Base-by-base conservation (phyloP, 2,329 filamentous ascomycete genomes). In the Uncinocarpus reesii region DNA sequence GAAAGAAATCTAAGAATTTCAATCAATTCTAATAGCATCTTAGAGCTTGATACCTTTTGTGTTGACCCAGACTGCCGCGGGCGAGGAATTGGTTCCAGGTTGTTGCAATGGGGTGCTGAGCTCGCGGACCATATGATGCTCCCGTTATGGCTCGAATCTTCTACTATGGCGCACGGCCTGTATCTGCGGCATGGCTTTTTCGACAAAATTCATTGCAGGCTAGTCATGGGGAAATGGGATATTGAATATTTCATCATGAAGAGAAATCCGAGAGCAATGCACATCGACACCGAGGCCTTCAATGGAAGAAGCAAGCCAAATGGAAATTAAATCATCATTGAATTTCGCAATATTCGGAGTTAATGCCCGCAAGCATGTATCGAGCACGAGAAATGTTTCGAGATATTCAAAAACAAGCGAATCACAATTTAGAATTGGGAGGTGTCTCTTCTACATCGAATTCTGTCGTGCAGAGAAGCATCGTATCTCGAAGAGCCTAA, bases 391-490 rank as follows among this genome's bases (percentile, higher is more conserved):
- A n/a, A n/a, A n/a, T 35, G 32, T 4, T 18, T 35, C 4, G n/a
- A 18, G 6, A 35, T 35, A 4, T 18, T 16, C n/a, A 35, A 16
- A 11, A 32, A 29, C 18, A 11, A 36, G n/a, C 4, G 18, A n/a
- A 42, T 47, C 53, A 65, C 32, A 63, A 50, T 54, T 58, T 65
- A 23, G 60, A 49, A 32, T 31, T 44, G n/a, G 24, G 16, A 2
- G 20, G 20, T n/a, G 55, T n/a, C 5, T 54, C 50, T 50, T 68
- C 64, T 11, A 66, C 50, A 45, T 64, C 69, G 51, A 75, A 58
- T 64, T 77, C 74, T 42, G 68, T 75, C 46, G 74, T 76, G 58
- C 71, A 76, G 46, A 77, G 56, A 55, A 77, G 72, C 53, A 68
- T 71, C 8, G 74, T 77, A 64, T 77, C 74, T 48, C 60, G 65